These are phyloP conservation scores for Harrya chromipes DNA, from an alignment of 768 basidiomycete genomes.

Conservation along the genomic window DNA sequence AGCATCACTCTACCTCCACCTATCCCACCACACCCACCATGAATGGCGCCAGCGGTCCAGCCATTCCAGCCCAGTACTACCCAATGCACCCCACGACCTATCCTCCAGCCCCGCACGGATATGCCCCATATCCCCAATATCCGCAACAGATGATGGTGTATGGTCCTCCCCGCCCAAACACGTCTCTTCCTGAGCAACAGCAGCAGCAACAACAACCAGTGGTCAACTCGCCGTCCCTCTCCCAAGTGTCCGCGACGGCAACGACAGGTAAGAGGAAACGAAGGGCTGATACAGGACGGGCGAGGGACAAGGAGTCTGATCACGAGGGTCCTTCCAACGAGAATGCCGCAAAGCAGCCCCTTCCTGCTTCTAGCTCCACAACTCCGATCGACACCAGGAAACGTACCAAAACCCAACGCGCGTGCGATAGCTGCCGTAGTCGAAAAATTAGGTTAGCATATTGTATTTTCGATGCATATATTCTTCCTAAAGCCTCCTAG, in stretches of 20 bases:
- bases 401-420: constrained; percentile 88
- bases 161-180: constrained; percentile 39
- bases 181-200: constrained; percentile 31
- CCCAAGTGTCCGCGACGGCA: constrained; percentile 32
- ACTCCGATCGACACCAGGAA: constrained; percentile 66
- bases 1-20: constrained; percentile 40
- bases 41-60: constrained; percentile 40
- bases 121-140: constrained; percentile 58
- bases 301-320: constrained; percentile 56
- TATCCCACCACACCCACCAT: constrained; percentile 30
- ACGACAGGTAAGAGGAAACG: constrained; percentile 61
- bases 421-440: constrained; percentile 87
- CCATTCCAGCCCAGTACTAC: constrained; percentile 50
- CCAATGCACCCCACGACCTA: constrained; percentile 56
- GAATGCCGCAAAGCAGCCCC: constrained; percentile 32
- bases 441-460: constrained; percentile 74
- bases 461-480: constrained; percentile 8
- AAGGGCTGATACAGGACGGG: constrained; percentile 38
- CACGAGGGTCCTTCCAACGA: constrained; percentile 58
- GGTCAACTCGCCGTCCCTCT: constrained; percentile 33
- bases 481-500: constrained; percentile 22
- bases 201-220: constrained; percentile 27
- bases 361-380: constrained; percentile 27
- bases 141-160: constrained; percentile 69
- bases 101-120: constrained; percentile 37